A percentile compares a stretch with the other conserved stretches of the same genome.
Evolutionary conservation across 805 yeast species (phyloP).

Genomic region (Cyberlindnera misumaiensis): DNA sequence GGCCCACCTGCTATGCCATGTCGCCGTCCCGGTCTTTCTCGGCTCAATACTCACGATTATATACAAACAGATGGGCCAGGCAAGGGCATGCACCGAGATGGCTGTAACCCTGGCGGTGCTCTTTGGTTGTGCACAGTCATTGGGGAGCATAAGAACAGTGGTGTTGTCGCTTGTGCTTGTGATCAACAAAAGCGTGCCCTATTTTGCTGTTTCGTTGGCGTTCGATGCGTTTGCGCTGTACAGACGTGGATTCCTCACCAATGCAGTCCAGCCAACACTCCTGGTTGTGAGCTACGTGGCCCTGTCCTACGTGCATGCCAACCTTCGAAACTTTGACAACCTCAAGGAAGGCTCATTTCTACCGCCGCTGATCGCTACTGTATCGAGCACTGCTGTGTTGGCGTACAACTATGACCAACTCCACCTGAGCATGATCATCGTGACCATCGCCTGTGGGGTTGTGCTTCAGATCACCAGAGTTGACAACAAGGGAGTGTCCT

Average conservation of each 20-base stretch:
- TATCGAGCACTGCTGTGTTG: neutral
- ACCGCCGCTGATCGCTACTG: neutral
- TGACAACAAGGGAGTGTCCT: conserved; percentile 7
- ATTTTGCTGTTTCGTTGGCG: conserved; percentile 4
- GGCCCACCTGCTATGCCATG: neutral
- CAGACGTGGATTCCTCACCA: neutral
- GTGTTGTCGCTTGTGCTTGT: conserved; percentile 15
- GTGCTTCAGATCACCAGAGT: conserved; percentile 15
- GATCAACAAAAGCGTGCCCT: conserved; percentile 12
- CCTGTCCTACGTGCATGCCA: conserved; percentile 4
- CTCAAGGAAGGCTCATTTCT: neutral
- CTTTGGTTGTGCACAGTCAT: conserved; percentile 6
- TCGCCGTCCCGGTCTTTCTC: conserved; percentile 12
- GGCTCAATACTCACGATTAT: conserved; percentile 10
- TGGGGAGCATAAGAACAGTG: conserved; percentile 22
- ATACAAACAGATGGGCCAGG: conserved; percentile 3
- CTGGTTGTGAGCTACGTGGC: conserved; percentile 2
- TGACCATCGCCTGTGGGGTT: conserved; percentile 21
- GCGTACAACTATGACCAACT: conserved; percentile 3
- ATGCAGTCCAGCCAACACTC: neutral
- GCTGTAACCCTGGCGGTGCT: conserved; percentile 8
- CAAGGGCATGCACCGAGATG: neutral
- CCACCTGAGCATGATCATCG: conserved; percentile 20
- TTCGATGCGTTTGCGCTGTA: conserved; percentile 12
- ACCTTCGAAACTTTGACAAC: conserved; percentile 14